These are phyloP conservation scores for Paracorniculantispora psalliotae DNA, from an alignment of 2,329 filamentous ascomycete genomes.

Conservation along the genomic window DNA sequence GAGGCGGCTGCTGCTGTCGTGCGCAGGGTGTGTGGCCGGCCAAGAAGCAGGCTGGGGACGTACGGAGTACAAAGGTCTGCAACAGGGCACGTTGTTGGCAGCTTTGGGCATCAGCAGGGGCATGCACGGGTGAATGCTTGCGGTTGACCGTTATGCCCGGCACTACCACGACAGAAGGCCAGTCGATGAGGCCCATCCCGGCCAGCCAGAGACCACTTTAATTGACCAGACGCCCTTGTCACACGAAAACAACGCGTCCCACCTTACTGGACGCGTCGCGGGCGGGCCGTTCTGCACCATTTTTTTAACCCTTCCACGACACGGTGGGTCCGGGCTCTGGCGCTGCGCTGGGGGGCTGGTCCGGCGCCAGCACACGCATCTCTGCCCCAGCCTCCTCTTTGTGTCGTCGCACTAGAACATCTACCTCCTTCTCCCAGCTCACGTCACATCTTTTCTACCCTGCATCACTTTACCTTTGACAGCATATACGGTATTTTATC, in stretches of 20 bases:
- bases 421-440: conserved; percentile 9
- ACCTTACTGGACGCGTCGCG: conserved; percentile 1
- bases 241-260: conserved; percentile 13
- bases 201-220: neutral
- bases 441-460: conserved; percentile 11
- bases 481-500: conserved; percentile 1
- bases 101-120: neutral
- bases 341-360: conserved; percentile 12
- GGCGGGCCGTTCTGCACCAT: neutral
- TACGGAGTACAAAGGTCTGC: neutral
- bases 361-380: conserved; percentile 4
- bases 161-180: neutral
- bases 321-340: neutral
- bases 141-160: neutral
- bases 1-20: neutral
- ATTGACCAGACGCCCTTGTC: conserved; percentile 1
- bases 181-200: neutral
- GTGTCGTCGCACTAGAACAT: conserved; percentile 11
- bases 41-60: neutral
- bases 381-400: conserved; percentile 15
- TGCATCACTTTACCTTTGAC: conserved; percentile 8
- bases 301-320: neutral
- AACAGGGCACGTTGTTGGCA: neutral
- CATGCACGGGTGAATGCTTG: neutral
- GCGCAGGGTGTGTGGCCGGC: too few relatives aligned